Percentiles rank a stretch among this genome's conserved stretches.
Conservation (phyloP, 2,329 filamentous ascomycete species). For the Arachnomyces sp. region DNA sequence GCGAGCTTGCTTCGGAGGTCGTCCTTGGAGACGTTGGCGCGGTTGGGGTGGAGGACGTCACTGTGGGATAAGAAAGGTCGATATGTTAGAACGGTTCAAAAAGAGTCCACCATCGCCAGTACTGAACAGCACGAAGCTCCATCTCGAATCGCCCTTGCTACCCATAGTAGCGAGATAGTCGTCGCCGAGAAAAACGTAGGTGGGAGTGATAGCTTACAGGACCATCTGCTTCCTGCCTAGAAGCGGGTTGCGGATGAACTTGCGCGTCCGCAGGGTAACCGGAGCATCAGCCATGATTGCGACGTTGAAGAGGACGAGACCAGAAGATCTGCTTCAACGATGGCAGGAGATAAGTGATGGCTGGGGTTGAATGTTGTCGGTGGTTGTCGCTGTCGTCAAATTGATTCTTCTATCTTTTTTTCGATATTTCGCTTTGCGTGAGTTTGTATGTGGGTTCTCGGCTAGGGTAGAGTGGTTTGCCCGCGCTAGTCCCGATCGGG, state of each 20-base stretch:
- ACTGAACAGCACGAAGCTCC: too few relatives aligned
- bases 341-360: slow-evolving; percentile 11
- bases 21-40: slow-evolving; percentile 97
- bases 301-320: slow-evolving; percentile 29
- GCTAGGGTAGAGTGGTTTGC: slow-evolving; percentile 23
- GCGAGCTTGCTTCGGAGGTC: slow-evolving; percentile 93
- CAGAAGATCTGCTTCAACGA: slow-evolving; percentile 23
- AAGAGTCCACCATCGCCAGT: not conserved
- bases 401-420: slow-evolving; percentile 23
- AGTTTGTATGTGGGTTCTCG: slow-evolving; percentile 35
- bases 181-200: not conserved
- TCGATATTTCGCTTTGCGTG: slow-evolving; percentile 34
- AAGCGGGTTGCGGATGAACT: slow-evolving; percentile 99
- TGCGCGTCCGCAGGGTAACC: slow-evolving; percentile 91
- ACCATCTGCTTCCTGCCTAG: slow-evolving; percentile 99
- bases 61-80: slow-evolving; percentile 45
- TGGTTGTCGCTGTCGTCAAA: slow-evolving; percentile 24
- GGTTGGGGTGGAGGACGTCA: slow-evolving; percentile 98
- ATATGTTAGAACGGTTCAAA: slow-evolving; percentile 16
- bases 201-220: slow-evolving; percentile 61
- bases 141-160: too few relatives aligned
- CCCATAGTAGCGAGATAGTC: too few relatives aligned
- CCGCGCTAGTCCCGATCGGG: slow-evolving; percentile 22
- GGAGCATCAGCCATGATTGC: slow-evolving; percentile 77
- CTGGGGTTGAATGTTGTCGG: slow-evolving; percentile 22